Evolutionary conservation across 1,284 basidiomycete genomes (phyloP).

Genomic region (Rhizoctonia solani): DNA sequence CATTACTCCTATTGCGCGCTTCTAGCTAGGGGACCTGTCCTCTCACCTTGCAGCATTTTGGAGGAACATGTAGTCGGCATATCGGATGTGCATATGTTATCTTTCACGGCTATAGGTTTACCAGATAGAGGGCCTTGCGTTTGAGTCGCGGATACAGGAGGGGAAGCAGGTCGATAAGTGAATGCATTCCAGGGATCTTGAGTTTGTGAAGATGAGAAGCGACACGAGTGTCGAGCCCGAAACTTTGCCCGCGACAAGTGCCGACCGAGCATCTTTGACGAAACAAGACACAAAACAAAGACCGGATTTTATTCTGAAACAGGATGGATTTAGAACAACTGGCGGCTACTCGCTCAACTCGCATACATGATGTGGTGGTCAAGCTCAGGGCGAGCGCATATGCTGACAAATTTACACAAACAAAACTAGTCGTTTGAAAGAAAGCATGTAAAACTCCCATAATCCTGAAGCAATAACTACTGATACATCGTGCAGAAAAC

Average conservation of each 20-base stretch:
- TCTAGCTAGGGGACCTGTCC: not conserved
- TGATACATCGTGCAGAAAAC: slow-evolving; percentile 20
- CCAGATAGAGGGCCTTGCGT: slow-evolving; percentile 4
- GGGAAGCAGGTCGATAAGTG: slow-evolving; percentile 16
- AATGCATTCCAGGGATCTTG: slow-evolving; percentile 29
- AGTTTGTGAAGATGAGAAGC: not conserved
- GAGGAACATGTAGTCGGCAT: slow-evolving; percentile 83
- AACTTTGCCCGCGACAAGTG: not conserved
- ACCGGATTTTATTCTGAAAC: too few species aligned
- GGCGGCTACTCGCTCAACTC: not conserved
- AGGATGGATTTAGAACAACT: too few species aligned
- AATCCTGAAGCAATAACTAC: slow-evolving; percentile 29
- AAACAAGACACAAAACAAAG: not conserved
- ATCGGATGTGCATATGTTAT: slow-evolving; percentile 76
- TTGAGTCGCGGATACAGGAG: not conserved
- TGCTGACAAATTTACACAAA: not conserved
- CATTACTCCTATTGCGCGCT: not conserved
- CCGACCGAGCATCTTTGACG: not conserved
- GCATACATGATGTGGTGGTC: slow-evolving; percentile 15
- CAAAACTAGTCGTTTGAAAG: not conserved
- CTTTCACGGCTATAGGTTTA: slow-evolving; percentile 70
- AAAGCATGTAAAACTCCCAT: not conserved
- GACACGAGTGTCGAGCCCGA: not conserved
- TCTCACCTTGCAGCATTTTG: slow-evolving; percentile 65
- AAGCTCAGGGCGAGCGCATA: not conserved